These are phyloP conservation scores for Camelina laxa DNA, from an alignment of 345 rosid species.

Conservation along the genomic window DNA sequence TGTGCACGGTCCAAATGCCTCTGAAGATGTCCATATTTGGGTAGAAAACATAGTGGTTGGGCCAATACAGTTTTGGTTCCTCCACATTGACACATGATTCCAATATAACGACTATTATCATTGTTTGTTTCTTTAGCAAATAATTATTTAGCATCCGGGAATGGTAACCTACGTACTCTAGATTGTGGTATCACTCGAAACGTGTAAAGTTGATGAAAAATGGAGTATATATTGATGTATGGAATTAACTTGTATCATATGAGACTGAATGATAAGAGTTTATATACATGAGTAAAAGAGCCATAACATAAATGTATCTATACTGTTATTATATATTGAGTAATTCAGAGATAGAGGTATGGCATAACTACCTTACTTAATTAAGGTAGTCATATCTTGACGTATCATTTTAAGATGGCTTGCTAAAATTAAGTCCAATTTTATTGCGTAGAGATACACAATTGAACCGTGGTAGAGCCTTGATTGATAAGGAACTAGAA, in stretches of 20 bases:
- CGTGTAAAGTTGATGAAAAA: background rate
- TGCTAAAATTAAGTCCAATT: too few relatives aligned
- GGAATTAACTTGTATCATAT: background rate
- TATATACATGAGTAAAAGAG: background rate
- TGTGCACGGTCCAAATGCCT: conserved; percentile 18
- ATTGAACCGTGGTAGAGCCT: too few relatives aligned
- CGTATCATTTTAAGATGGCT: background rate
- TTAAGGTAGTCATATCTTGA: background rate
- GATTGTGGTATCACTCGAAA: background rate
- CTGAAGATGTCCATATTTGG: conserved; percentile 16
- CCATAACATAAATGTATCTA: background rate
- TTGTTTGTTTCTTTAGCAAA: background rate
- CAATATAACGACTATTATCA: conserved; percentile 7
- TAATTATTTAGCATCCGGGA: background rate
- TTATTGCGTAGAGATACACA: too few relatives aligned
- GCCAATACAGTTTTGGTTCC: conserved; percentile 9
- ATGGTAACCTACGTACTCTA: background rate
- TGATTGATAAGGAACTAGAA: too few relatives aligned
- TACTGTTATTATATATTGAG: background rate
- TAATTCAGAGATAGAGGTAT: background rate
- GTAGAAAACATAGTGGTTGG: conserved; percentile 32
- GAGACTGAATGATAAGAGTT: background rate
- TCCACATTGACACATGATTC: conserved; percentile 19
- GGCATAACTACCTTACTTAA: background rate
- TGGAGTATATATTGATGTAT: background rate